Conservation (phyloP, 2,329 filamentous ascomycete genomes). For the Fusarium multiceps region DNA sequence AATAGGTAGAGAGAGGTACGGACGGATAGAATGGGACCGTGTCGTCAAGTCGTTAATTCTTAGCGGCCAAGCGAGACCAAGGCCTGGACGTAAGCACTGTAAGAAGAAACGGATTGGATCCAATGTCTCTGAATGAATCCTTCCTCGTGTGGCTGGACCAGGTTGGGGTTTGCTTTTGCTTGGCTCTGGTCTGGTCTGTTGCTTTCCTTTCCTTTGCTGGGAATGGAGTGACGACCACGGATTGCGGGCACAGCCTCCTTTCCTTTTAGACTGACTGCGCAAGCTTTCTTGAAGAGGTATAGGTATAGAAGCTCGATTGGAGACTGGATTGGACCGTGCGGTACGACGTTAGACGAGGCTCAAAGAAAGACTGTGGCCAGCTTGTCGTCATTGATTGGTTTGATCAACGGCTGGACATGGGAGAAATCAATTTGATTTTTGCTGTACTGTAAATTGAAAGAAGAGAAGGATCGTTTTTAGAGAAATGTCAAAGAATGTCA, state of each 20-base stretch:
- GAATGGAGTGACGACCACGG: constrained; percentile 25
- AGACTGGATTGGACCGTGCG: constrained; percentile 33
- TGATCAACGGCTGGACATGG: constrained; percentile 2
- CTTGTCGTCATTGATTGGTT: constrained; percentile 44
- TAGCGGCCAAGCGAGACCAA: constrained; percentile 10
- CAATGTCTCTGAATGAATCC: constrained; percentile 5
- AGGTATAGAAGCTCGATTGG: constrained; percentile 25
- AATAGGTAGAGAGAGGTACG: constrained; percentile 3
- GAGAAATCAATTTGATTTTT: background rate
- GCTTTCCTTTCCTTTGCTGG: background rate
- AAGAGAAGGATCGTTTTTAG: background rate
- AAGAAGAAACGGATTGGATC: constrained; percentile 17
- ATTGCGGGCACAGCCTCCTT: constrained; percentile 41
- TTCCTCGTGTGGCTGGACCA: constrained; percentile 26
- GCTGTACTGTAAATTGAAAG: background rate
- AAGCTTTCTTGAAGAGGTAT: constrained; percentile 30
- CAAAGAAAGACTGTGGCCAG: constrained; percentile 43
- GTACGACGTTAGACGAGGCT: constrained; percentile 44
- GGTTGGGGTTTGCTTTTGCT: background rate
- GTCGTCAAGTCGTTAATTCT: constrained; percentile 30
- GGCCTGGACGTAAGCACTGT: constrained; percentile 28
- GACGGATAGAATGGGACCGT: constrained; percentile 14
- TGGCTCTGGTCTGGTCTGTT: background rate
- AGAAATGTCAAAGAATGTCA: background rate
- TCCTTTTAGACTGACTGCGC: constrained; percentile 9